A percentile compares a stretch with the other conserved stretches of the same genome.
Evolutionary conservation across 768 basidiomycete genomes (phyloP).

Genomic region (Termitomyces titanicus): DNA sequence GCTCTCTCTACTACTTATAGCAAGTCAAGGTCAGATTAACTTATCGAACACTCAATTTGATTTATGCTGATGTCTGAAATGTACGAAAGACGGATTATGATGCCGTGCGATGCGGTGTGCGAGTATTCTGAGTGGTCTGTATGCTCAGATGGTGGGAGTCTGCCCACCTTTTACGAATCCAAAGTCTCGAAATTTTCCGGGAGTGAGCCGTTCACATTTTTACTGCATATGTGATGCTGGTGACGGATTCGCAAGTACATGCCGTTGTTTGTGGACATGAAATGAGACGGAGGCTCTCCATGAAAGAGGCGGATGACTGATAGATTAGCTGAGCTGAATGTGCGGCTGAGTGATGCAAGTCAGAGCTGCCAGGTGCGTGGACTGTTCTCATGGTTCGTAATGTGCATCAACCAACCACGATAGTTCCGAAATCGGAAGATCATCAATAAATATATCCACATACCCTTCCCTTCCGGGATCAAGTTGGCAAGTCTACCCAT

Average conservation of each 20-base stretch:
- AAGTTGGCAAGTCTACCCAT: neutral
- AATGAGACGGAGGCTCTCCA: conserved; percentile 6
- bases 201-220: neutral
- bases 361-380: conserved; percentile 8
- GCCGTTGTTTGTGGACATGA: conserved; percentile 5
- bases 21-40: conserved; percentile 2
- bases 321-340: conserved; percentile 7
- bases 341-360: conserved; percentile 6
- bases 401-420: too few species aligned
- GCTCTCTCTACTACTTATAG: neutral
- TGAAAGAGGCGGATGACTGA: conserved; percentile 7
- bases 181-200: conserved; percentile 12
- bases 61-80: neutral
- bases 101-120: conserved; percentile 6
- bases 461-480: too few species aligned
- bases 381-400: neutral
- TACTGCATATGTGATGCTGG: neutral
- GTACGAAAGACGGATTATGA: conserved; percentile 9
- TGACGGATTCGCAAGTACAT: conserved; percentile 4
- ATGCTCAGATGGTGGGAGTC: conserved; percentile 15
- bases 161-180: conserved; percentile 6
- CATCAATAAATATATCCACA: too few species aligned
- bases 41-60: too few species aligned
- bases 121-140: conserved; percentile 2
- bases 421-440: neutral